Evolutionary conservation across 257 asterid species (phyloP).

Genomic region (Rauvolfia tetraphylla): DNA sequence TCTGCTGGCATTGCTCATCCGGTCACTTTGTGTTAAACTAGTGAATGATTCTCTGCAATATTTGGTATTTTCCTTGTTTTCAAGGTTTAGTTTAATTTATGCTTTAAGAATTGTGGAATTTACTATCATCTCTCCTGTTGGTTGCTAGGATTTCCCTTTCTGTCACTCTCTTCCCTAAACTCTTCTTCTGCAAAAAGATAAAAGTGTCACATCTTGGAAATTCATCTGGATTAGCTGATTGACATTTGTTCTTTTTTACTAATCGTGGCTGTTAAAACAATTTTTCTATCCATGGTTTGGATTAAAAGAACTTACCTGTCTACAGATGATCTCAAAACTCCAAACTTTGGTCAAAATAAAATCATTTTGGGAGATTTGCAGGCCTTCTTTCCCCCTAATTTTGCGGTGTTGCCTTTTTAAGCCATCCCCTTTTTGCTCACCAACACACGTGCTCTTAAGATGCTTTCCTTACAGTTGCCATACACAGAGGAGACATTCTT

Average conservation of each 20-base stretch:
- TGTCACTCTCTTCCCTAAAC: background rate
- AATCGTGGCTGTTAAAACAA: background rate
- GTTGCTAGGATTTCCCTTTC: background rate
- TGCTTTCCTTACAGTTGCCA: background rate
- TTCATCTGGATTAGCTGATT: background rate
- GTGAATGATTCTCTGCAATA: background rate
- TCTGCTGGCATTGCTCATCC: background rate
- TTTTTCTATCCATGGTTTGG: background rate
- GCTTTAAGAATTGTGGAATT: background rate
- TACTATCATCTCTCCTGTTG: background rate
- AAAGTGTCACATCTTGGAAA: background rate
- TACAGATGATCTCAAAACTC: background rate
- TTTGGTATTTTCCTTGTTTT: background rate
- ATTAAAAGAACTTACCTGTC: background rate
- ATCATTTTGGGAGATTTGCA: slow-evolving; percentile 3
- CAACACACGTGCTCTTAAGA: slow-evolving; percentile 4
- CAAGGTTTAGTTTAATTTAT: background rate
- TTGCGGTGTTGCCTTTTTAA: slow-evolving; percentile 5
- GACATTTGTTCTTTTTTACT: background rate
- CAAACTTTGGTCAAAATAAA: background rate
- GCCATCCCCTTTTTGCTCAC: background rate
- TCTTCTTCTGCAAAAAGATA: background rate
- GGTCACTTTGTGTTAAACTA: background rate
- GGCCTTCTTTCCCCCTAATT: slow-evolving; percentile 13
- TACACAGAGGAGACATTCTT: slow-evolving; percentile 7